phyloP scores from a whole-genome alignment of 768 basidiomycete genomes.

The Trametes villosa region DNA sequence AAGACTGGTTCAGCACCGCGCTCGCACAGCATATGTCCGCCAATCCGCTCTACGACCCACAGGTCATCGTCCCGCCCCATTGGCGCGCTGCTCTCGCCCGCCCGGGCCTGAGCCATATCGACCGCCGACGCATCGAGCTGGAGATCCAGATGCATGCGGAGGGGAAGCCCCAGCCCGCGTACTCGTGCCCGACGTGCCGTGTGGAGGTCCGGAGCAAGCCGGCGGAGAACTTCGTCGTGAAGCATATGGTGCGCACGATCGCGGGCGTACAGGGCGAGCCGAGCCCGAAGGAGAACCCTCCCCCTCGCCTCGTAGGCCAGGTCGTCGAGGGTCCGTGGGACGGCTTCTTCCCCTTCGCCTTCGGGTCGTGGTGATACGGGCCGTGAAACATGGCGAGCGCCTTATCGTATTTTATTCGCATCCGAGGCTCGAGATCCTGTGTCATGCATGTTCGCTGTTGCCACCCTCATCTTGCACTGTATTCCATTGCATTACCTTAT shows the following conservation, averaged over 20 bases:
- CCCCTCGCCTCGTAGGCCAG: not conserved
- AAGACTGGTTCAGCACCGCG: constrained; percentile 54
- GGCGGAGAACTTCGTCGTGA: constrained; percentile 63
- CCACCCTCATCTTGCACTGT: not conserved
- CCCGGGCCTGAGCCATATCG: constrained; percentile 4
- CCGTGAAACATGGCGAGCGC: not conserved
- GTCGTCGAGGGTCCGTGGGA: constrained; percentile 25
- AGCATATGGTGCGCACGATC: constrained; percentile 56
- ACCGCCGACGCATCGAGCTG: constrained; percentile 15
- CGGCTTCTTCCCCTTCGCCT: constrained; percentile 29
- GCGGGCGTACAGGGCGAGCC: constrained; percentile 52
- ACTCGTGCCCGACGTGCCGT: constrained; percentile 73
- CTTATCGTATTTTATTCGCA: not conserved
- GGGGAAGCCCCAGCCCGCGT: constrained; percentile 48
- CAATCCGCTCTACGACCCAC: constrained; percentile 48
- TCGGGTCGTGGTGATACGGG: not conserved
- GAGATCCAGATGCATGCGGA: constrained; percentile 10
- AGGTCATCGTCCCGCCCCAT: constrained; percentile 5
- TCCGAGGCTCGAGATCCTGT: not conserved
- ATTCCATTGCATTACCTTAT: not conserved
- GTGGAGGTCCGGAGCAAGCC: constrained; percentile 52
- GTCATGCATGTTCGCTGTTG: not conserved
- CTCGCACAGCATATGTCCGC: constrained; percentile 52
- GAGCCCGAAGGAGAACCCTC: constrained; percentile 38
- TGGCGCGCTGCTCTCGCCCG: constrained; percentile 17